phyloP scores from a whole-genome alignment of 345 rosid genomes.

The Gossypium australe region DNA sequence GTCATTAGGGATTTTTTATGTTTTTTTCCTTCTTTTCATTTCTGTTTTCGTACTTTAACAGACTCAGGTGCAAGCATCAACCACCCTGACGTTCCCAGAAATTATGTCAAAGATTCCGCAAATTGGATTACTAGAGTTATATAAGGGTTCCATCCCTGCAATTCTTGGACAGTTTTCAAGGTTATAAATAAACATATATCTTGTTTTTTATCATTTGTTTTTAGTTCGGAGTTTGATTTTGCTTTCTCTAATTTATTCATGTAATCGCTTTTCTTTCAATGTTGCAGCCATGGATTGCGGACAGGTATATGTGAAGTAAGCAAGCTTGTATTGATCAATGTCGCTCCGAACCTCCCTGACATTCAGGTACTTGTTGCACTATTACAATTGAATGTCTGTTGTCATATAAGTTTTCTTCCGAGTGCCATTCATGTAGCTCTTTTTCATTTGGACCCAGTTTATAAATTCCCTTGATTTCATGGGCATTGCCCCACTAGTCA shows the following conservation, averaged over 20 bases:
- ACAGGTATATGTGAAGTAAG: slow-evolving; percentile 94
- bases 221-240: background rate
- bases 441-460: background rate
- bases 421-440: background rate
- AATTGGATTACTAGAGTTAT: slow-evolving; percentile 77
- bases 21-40: background rate
- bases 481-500: background rate
- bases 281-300: slow-evolving; percentile 82
- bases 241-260: slow-evolving; percentile 7
- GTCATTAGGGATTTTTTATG: background rate
- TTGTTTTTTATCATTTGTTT: background rate
- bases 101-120: slow-evolving; percentile 85
- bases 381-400: background rate
- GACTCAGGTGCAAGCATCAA: slow-evolving; percentile 98
- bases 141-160: slow-evolving; percentile 94
- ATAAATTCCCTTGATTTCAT: background rate
- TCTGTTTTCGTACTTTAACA: slow-evolving; percentile 24
- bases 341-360: slow-evolving; percentile 85
- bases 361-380: slow-evolving; percentile 56
- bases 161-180: slow-evolving; percentile 96
- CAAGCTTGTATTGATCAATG: slow-evolving; percentile 74
- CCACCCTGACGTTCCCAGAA: slow-evolving; percentile 70
- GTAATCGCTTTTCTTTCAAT: slow-evolving; percentile 13
- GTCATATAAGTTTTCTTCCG: background rate
- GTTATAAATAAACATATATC: slow-evolving; percentile 26